These are phyloP conservation scores for Coemansia sp. DNA, from an alignment of 192 early-diverging fungal genomes.

Conservation along the genomic window DNA sequence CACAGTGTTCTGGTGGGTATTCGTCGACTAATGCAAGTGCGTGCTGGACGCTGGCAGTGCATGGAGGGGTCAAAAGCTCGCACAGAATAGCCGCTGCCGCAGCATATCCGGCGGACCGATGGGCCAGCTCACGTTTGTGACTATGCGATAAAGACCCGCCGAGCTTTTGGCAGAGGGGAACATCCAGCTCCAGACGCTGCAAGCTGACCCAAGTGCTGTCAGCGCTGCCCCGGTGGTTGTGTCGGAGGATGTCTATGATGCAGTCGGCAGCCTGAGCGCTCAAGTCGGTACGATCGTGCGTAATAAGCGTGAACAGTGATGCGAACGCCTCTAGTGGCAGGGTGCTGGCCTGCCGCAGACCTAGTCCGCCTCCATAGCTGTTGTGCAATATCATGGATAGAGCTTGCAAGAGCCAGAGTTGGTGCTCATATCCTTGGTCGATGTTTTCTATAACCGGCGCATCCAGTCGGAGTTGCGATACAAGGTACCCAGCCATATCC, in stretches of 20 bases:
- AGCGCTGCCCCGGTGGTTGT: not conserved
- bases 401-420: constrained; percentile 28
- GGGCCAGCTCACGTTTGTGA: not conserved
- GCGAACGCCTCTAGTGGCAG: constrained; percentile 24
- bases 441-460: not conserved
- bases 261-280: constrained; percentile 40
- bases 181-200: constrained; percentile 7
- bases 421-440: constrained; percentile 1
- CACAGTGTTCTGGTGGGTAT: constrained; percentile 5
- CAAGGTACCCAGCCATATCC: constrained; percentile 42
- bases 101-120: constrained; percentile 11
- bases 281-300: constrained; percentile 11
- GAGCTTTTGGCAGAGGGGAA: constrained; percentile 28
- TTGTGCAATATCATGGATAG: constrained; percentile 20
- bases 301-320: constrained; percentile 42
- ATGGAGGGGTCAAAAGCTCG: constrained; percentile 17
- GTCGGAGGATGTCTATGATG: constrained; percentile 30
- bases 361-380: not conserved
- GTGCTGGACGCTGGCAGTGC: not conserved
- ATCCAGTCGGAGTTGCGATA: constrained; percentile 31
- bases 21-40: constrained; percentile 16
- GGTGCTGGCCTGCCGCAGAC: not conserved
- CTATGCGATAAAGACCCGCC: constrained; percentile 6
- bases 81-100: constrained; percentile 17
- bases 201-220: constrained; percentile 7